Base-by-base conservation (phyloP, 139 green algal species). In the Chlorella sp. region DNA sequence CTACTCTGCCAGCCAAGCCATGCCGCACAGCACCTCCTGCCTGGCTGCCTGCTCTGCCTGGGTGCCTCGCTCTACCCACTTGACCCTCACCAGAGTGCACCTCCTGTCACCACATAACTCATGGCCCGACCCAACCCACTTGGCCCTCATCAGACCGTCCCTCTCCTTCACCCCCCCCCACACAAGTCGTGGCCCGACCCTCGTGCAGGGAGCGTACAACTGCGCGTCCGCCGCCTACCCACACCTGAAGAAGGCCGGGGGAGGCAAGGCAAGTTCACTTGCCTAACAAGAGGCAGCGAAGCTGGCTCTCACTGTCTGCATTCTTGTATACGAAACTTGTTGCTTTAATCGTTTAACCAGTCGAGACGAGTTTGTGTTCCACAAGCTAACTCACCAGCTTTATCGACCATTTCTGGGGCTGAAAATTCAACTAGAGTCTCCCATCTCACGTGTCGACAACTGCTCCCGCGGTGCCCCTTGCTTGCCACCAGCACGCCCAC, bases 311-410 rank as follows among this genome's bases (percentile, higher is more conserved):
- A 28, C 60, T 68, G 60, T 68, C 15, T 18, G 15, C 60, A 24
- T 68, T 14, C 60, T 18, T 68, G 60, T 68, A 14, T 14, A 68
- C 60, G 60, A 18, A 68, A 14, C 60, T 68, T 14, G n/a, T 39
- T 83, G 24, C 39, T 36, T 66, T 83, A 34, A 83, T 60, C 36
- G n/a, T 83, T 83, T 61, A 83, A 83, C 64, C 40, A 88, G 77
- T 85, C 42, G 76, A 89, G 26, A 78, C 77, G 82, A 71, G 48
- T 81, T 85, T 78, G 24, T 88, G 82, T 80, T 71, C 18, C 57
- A 88, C 78, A 34, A 34, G 78, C 78, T 61, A 83, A 83, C 12
- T 83, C 39, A 83, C 61, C 61, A 83, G 78, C 37, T 83, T 83
- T 83, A n/a, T 83, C 61, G n/a, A 83, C 37, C 14, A 26, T 60